phyloP scores from a whole-genome alignment of 2,329 filamentous ascomycete species.

The Parastagonospora avenae region DNA sequence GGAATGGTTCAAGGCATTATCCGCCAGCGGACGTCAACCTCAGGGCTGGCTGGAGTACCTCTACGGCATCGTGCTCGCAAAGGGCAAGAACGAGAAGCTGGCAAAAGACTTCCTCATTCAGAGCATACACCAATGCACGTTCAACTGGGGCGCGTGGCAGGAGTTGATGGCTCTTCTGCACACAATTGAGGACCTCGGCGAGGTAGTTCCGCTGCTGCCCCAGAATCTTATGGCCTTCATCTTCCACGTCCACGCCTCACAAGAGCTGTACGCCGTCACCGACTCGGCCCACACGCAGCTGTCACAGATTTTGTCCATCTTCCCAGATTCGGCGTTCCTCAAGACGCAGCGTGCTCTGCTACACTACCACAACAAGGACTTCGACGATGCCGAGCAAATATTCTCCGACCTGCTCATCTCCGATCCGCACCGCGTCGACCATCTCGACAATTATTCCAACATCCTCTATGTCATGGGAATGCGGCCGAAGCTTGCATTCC shows the following conservation, averaged over 20 bases:
- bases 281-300: slow-evolving; percentile 75
- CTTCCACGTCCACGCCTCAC: slow-evolving; percentile 87
- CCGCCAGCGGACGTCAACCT: slow-evolving; percentile 62
- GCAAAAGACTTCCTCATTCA: slow-evolving; percentile 86
- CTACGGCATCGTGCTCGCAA: slow-evolving; percentile 88
- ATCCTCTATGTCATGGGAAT: slow-evolving; percentile 92
- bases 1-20: slow-evolving; percentile 75
- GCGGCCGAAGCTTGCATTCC: slow-evolving; percentile 85
- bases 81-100: slow-evolving; percentile 85
- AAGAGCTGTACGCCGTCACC: slow-evolving; percentile 89
- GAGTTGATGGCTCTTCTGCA: slow-evolving; percentile 84
- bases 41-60: slow-evolving; percentile 95
- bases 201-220: slow-evolving; percentile 73
- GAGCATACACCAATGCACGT: slow-evolving; percentile 87
- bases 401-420: slow-evolving; percentile 72
- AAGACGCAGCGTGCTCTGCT: slow-evolving; percentile 88
- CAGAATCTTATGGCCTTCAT: slow-evolving; percentile 92
- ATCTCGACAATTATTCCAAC: slow-evolving; percentile 94
- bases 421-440: slow-evolving; percentile 76
- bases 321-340: slow-evolving; percentile 86
- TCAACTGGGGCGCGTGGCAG: slow-evolving; percentile 97
- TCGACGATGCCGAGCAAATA: slow-evolving; percentile 66
- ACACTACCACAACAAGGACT: slow-evolving; percentile 86
- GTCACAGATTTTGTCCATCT: slow-evolving; percentile 79
- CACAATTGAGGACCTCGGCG: slow-evolving; percentile 80